A percentile compares a stretch with the other conserved stretches of the same genome.
Conservation (phyloP, 2,329 filamentous ascomycete species). For the Chaetothyriales sp. region DNA sequence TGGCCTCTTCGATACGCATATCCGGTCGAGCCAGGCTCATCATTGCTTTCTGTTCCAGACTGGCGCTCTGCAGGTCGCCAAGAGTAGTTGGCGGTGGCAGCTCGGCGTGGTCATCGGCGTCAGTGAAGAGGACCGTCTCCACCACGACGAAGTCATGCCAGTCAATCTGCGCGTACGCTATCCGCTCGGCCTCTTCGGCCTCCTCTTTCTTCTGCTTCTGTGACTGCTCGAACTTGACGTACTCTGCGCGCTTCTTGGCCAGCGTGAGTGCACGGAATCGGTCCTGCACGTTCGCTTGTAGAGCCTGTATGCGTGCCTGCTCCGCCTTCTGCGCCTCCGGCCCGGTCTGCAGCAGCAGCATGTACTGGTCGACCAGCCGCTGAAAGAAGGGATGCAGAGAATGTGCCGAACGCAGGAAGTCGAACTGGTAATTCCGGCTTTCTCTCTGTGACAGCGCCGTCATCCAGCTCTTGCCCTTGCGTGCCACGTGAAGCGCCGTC, state of each 20-base stretch:
- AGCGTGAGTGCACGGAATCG: conserved; percentile 65
- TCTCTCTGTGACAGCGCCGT: conserved; percentile 79
- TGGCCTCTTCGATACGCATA: conserved; percentile 83
- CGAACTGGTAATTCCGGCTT: conserved; percentile 81
- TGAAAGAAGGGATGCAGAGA: conserved; percentile 94
- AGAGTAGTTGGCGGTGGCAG: conserved; percentile 80
- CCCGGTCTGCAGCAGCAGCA: conserved; percentile 55
- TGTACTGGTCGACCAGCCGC: conserved; percentile 83
- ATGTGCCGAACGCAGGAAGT: conserved; percentile 89
- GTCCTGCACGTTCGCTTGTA: conserved; percentile 61
- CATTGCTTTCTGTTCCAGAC: conserved; percentile 84
- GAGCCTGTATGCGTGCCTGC: conserved; percentile 54
- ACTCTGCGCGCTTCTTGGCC: conserved; percentile 75
- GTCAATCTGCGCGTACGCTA: conserved; percentile 72
- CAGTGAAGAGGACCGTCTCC: conserved; percentile 84
- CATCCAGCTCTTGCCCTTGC: conserved; percentile 84
- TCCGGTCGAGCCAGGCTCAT: conserved; percentile 64
- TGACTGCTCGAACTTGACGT: conserved; percentile 65
- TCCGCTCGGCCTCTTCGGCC: conserved; percentile 64
- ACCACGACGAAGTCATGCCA: conserved; percentile 97
- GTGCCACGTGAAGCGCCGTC: conserved; percentile 82
- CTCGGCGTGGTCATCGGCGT: conserved; percentile 70
- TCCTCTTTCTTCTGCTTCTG: conserved; percentile 84
- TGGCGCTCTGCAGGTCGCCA: conserved; percentile 83
- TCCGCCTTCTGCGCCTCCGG: conserved; percentile 56